phyloP scores from a whole-genome alignment of 2,329 filamentous ascomycete genomes.

The Arthroderma uncinatum region DNA sequence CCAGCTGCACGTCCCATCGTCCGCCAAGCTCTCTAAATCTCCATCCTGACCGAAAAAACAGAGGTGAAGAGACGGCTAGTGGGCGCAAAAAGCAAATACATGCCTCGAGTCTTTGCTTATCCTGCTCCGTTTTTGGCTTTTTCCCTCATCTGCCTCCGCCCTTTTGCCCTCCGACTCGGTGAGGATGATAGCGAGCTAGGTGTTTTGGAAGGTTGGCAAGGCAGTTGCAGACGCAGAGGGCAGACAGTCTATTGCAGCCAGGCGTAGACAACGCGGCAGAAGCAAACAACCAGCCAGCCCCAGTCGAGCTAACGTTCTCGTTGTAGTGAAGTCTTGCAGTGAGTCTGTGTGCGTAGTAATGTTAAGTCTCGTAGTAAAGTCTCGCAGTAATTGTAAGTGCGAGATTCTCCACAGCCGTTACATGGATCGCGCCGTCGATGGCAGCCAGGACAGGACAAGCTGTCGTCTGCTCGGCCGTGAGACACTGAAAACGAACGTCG shows the following conservation, averaged over 20 bases:
- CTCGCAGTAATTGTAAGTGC: too few species aligned
- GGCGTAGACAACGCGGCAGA: not conserved
- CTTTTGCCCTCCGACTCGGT: not conserved
- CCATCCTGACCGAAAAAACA: not conserved
- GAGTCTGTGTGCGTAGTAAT: too few species aligned
- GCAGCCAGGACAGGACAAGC: not conserved
- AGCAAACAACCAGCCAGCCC: not conserved
- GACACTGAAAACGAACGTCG: too few species aligned
- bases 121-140: not conserved
- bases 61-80: not conserved
- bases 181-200: not conserved
- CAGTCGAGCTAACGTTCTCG: too few species aligned
- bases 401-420: not conserved
- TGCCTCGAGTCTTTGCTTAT: not conserved
- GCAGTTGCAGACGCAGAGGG: not conserved
- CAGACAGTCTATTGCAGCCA: not conserved
- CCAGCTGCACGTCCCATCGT: not conserved
- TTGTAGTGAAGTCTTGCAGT: too few species aligned
- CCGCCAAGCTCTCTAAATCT: conserved; percentile 1
- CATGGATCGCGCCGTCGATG: not conserved
- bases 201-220: not conserved
- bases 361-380: too few species aligned
- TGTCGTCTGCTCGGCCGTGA: too few species aligned
- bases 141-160: not conserved
- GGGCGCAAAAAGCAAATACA: not conserved